Base-by-base conservation (phyloP, 2,329 filamentous ascomycete genomes). In the Cordyceps cicadae region DNA sequence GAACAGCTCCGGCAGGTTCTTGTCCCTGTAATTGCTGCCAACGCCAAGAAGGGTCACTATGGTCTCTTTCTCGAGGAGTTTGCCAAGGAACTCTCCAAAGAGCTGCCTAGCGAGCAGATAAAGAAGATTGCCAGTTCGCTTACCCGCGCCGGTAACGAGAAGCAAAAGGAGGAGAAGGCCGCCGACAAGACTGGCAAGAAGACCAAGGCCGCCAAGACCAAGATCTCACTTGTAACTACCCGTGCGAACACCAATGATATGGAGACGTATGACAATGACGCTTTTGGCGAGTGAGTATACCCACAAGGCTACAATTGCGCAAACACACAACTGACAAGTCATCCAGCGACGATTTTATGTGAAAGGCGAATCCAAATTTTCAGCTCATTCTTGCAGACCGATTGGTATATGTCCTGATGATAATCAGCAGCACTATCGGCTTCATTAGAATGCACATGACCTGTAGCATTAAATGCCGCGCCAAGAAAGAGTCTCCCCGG, bases 101-200 rank as follows among this genome's bases (percentile, higher is more conserved):
- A 96, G 32, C 76, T 99, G 66, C 87, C 89, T 15, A 96, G 90
- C 72, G 88, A 94, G 61, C 92, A 97, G 78, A 92, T 97, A 77
- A 97, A 97, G 84, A 97, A 97, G 82, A 85, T 96, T 66, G 85
- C 91, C 14, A 95, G 89, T 74, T 83, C 84, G 5, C 77, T 99
- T 70, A 96, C 92, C n/a, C 88, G 92, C 5, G 82, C 96, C 61
- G 84, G 90, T 72, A 99, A 99, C 73, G 94, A 97, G 84, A 97
- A 96, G 83, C 88, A 97, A 88, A 95, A 92, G 80, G 92, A 97
- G 75, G 94, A 99, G 83, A 97, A 97, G 83, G 87, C 88, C 4
- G 85, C 90, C 3, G 91, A 96, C 66, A 97, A 96, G 81, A 87
- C 90, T 59, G 90, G 88, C 70, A 99, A 97, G 89, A 99, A 97